Evolutionary conservation across 169 alveolate species (phyloP).

Genomic region (Theileria parva): DNA sequence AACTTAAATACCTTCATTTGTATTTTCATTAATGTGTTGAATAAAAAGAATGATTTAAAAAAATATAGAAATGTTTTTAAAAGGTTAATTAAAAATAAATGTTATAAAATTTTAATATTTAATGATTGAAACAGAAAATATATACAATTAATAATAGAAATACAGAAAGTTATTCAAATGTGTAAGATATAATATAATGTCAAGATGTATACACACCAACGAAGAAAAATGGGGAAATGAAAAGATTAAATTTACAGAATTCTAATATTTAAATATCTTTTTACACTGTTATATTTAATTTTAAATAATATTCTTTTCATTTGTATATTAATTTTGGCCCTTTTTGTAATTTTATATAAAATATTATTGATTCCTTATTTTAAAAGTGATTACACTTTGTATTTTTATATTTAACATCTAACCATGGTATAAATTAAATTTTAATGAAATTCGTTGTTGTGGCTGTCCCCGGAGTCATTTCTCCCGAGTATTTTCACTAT

Average conservation of each 20-base stretch:
- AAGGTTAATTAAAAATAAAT: not conserved
- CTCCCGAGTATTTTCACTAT: conserved; percentile 34
- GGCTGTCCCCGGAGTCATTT: conserved; percentile 59
- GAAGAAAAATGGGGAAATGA: not conserved
- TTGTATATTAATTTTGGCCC: not conserved
- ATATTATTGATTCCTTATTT: not conserved
- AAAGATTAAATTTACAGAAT: not conserved
- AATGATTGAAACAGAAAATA: not conserved
- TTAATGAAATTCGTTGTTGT: conserved; percentile 34
- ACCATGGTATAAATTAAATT: not conserved
- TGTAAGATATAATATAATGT: not conserved
- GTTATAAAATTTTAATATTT: no score
- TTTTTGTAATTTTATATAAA: not conserved
- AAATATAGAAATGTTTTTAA: no score
- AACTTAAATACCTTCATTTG: not conserved
- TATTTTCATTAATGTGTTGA: not conserved
- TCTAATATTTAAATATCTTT: not conserved
- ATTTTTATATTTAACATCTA: no score
- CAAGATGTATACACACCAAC: not conserved
- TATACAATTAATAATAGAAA: not conserved
- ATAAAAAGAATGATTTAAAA: no score
- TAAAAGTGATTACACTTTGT: not conserved
- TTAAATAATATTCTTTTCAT: not conserved
- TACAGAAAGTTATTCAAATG: not conserved
- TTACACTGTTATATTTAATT: not conserved